phyloP scores from a whole-genome alignment of 208 protist species.

The Entamoeba histolytica region DNA sequence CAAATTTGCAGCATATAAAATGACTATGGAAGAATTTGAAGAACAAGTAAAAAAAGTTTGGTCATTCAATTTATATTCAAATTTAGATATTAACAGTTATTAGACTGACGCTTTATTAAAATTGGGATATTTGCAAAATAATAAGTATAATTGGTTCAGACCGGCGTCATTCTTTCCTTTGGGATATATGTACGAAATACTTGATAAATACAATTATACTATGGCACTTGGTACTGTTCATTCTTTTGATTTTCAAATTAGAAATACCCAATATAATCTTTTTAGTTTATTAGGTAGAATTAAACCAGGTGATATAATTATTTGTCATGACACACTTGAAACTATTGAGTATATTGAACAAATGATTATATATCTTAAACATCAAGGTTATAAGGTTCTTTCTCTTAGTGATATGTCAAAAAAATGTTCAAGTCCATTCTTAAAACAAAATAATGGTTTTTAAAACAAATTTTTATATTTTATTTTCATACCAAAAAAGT shows the following conservation, averaged over 20 bases:
- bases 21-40: neutral
- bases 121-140: neutral
- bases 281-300: neutral
- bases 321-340: neutral
- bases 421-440: too few relatives aligned
- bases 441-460: too few relatives aligned
- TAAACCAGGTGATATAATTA: neutral
- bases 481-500: too few relatives aligned
- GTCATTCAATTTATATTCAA: too few relatives aligned
- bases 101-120: neutral
- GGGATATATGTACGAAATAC: neutral
- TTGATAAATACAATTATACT: neutral
- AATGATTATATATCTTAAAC: neutral
- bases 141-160: neutral
- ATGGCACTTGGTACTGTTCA: neutral
- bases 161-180: neutral
- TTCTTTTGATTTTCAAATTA: neutral
- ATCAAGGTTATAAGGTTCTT: neutral
- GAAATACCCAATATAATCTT: neutral
- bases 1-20: neutral
- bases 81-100: too few relatives aligned
- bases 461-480: too few relatives aligned
- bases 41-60: neutral
- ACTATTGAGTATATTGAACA: neutral
- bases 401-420: neutral